phyloP scores from a whole-genome alignment of 495 filamentous ascomycete species.

The Penicillium silybi region DNA sequence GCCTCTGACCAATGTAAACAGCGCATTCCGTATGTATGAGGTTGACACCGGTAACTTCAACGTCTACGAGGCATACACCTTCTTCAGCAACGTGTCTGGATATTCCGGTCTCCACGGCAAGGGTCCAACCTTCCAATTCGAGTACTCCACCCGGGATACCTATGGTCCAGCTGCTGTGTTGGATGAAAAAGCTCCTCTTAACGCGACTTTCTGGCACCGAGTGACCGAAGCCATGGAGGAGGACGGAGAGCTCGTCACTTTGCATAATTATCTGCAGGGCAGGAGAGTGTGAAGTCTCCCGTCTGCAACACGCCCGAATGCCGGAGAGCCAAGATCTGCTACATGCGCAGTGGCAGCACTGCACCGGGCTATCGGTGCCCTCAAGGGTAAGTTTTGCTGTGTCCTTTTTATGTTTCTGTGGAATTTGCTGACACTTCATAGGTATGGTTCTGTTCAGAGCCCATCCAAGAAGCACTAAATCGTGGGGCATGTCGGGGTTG shows the following conservation, averaged over 20 bases:
- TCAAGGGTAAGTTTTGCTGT: slow-evolving; percentile 39
- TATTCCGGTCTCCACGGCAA: slow-evolving; percentile 31
- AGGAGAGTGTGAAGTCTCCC: slow-evolving; percentile 48
- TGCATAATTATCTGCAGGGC: slow-evolving; percentile 53
- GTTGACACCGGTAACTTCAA: slow-evolving; percentile 53
- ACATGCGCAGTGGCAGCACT: slow-evolving; percentile 54
- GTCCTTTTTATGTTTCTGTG: neutral
- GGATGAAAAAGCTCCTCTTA: slow-evolving; percentile 47
- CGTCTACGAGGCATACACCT: slow-evolving; percentile 50
- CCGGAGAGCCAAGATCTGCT: slow-evolving; percentile 54
- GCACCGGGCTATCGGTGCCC: slow-evolving; percentile 48
- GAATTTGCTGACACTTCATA: slow-evolving; percentile 1
- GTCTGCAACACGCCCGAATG: slow-evolving; percentile 50
- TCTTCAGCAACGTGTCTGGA: slow-evolving; percentile 47
- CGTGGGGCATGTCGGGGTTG: neutral
- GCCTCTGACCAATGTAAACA: slow-evolving; percentile 52
- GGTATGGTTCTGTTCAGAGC: slow-evolving; percentile 34
- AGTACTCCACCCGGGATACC: slow-evolving; percentile 54
- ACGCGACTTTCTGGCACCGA: slow-evolving; percentile 55
- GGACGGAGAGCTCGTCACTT: slow-evolving; percentile 41
- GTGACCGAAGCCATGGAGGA: slow-evolving; percentile 59
- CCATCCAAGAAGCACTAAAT: slow-evolving; percentile 11
- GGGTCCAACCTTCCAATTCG: slow-evolving; percentile 45
- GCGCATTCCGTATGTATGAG: slow-evolving; percentile 52
- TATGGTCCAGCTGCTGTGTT: slow-evolving; percentile 45